These are phyloP conservation scores for Pythium insidiosum DNA, from an alignment of 352 stramenopile species.

Conservation along the genomic window DNA sequence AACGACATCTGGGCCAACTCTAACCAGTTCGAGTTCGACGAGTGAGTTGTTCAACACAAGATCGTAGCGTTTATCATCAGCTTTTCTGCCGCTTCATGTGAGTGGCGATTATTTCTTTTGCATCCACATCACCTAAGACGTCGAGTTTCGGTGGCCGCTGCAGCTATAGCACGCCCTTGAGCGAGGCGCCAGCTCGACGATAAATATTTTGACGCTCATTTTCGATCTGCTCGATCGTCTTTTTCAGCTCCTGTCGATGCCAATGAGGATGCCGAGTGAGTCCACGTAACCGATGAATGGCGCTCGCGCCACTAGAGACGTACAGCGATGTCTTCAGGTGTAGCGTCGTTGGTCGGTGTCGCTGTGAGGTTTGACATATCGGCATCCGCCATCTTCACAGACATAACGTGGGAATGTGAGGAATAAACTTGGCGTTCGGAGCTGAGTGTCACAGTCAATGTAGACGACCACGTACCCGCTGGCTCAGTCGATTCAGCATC, in stretches of 20 bases:
- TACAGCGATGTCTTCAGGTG: constrained; percentile 65
- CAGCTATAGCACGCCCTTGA: constrained; percentile 78
- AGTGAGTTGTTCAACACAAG: constrained; percentile 8
- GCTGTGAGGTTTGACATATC: constrained; percentile 86
- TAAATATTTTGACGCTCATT: constrained; percentile 76
- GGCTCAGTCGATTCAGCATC: constrained; percentile 84
- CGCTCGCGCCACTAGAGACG: not conserved
- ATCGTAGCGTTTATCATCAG: too few relatives aligned
- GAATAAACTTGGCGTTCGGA: not conserved
- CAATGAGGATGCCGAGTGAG: too few relatives aligned
- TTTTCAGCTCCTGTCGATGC: constrained; percentile 50
- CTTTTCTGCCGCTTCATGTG: too few relatives aligned
- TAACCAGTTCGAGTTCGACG: constrained; percentile 68
- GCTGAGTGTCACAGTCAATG: too few relatives aligned
- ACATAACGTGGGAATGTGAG: not conserved
- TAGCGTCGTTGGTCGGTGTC: constrained; percentile 66
- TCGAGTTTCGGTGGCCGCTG: too few relatives aligned
- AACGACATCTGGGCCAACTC: constrained; percentile 82
- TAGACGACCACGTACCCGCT: constrained; percentile 55
- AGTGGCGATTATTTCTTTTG: too few relatives aligned
- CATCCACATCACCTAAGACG: too few relatives aligned
- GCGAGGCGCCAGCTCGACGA: constrained; percentile 61
- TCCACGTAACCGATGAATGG: not conserved
- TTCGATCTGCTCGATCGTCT: constrained; percentile 65
- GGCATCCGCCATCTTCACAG: constrained; percentile 64